Base-by-base conservation (phyloP, 345 rosid species). In the Corchorus olitorius region DNA sequence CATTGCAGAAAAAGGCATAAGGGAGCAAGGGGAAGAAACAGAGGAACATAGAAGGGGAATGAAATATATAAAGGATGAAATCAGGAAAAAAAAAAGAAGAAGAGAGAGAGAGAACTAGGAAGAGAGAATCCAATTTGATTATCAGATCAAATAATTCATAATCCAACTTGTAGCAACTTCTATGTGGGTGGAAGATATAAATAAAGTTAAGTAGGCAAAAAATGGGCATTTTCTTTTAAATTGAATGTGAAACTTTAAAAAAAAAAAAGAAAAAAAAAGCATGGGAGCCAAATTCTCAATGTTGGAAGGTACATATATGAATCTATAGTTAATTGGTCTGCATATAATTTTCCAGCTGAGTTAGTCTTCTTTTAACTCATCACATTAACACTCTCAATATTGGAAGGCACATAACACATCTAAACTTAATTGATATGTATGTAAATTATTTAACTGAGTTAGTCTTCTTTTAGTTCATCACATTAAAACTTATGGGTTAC, bases 181-280 rank as follows among this genome's bases (percentile, higher is more conserved):
- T 52, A 34, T 50, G 20, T 52, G 22, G 4, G 46, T 52, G 73
- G 16, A n/a, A 50, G 49, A 45, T 0, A 45, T 12, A 19, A 19
- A 66, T 12, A 66, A 66, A 66, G 54, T 50, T 15, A 14, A 50
- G 53, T 19, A 66, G 53, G 53, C 22, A 39, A 66, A 45, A 65
- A 20, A 65, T 41, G 13, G 22, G 70, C 17, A 37, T 20, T 16
- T 56, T 65, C 34, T 2, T 39, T 65, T 19, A 5, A 43, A 41
- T n/a, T 65, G 52, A 7, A 65, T 12, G 27, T n/a, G 70, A 65
- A 65, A 41, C 69, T 65, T 27, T 27, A 0, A 0, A 27, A 27
- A 27, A 27, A 27, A 27, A 27, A 27, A 27, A 27, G 1, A 27
- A 27, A 64, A 65, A 65, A n/a, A 19, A 65, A n/a, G 2, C 45